These are phyloP conservation scores for Begonia masoniana DNA, from an alignment of 306 rosid genomes.

Conservation along the genomic window DNA sequence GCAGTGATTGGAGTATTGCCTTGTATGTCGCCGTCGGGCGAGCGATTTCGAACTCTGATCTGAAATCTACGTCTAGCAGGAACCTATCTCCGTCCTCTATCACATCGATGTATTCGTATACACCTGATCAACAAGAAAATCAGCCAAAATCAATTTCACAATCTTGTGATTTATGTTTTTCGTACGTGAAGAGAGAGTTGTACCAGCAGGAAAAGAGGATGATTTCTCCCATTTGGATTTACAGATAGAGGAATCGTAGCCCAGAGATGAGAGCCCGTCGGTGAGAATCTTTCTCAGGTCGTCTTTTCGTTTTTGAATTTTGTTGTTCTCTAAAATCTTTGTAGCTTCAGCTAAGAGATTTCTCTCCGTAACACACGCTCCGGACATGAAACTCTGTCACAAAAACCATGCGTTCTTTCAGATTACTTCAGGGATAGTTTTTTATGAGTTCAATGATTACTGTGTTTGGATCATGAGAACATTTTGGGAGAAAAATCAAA, in stretches of 20 bases:
- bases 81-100: conserved; percentile 54
- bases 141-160: too few species aligned
- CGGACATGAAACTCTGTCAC: conserved; percentile 50
- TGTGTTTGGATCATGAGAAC: conserved; percentile 33
- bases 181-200: neutral
- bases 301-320: conserved; percentile 47
- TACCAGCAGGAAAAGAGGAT: conserved; percentile 69
- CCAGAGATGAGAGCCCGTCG: conserved; percentile 52
- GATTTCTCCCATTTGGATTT: conserved; percentile 89
- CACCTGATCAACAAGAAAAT: conserved; percentile 41
- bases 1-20: conserved; percentile 60
- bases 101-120: conserved; percentile 85
- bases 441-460: neutral
- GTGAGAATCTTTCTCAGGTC: conserved; percentile 59
- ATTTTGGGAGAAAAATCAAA: conserved; percentile 33
- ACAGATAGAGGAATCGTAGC: conserved; percentile 76
- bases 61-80: conserved; percentile 74
- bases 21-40: conserved; percentile 74
- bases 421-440: neutral
- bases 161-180: too few species aligned
- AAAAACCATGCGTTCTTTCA: neutral
- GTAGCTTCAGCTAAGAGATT: conserved; percentile 82
- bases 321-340: conserved; percentile 63
- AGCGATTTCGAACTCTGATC: conserved; percentile 91
- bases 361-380: conserved; percentile 71